A percentile compares a stretch with the other conserved stretches of the same genome.
phyloP scores from a whole-genome alignment of 257 asterid genomes.

The Salvia splendens region DNA sequence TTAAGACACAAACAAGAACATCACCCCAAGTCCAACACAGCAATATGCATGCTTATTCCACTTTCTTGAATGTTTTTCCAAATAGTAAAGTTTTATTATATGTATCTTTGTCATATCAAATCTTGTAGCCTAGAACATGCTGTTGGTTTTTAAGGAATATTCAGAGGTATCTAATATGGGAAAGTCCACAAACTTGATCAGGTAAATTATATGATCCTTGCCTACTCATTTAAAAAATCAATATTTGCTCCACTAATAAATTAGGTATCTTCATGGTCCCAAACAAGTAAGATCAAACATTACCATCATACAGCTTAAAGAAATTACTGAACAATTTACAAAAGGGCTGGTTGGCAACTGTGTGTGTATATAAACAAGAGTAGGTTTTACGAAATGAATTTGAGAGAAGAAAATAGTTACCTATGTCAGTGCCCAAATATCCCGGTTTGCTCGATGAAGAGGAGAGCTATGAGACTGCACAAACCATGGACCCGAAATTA shows the following conservation, averaged over 20 bases:
- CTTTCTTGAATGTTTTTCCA: not conserved
- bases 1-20: not conserved
- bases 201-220: not conserved
- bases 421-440: constrained; percentile 42
- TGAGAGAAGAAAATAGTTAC: not conserved
- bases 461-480: constrained; percentile 37
- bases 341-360: not conserved
- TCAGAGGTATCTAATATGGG: not conserved
- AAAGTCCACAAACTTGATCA: not conserved
- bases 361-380: constrained; percentile 18
- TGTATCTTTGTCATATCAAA: not conserved
- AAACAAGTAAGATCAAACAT: not conserved
- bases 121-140: not conserved
- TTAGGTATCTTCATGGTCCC: constrained; percentile 14
- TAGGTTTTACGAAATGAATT: not conserved
- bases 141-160: not conserved
- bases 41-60: not conserved
- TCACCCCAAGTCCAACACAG: not conserved
- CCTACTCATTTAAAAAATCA: not conserved
- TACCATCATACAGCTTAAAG: constrained; percentile 16
- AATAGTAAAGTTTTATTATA: not conserved
- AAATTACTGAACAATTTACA: constrained; percentile 33
- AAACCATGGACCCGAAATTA: constrained; percentile 48
- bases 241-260: not conserved
- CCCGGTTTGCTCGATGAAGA: constrained; percentile 36